A percentile compares a stretch with the other conserved stretches of the same genome.
Conservation (phyloP, 1,284 basidiomycete species). For the Fomitopsis palustris region DNA sequence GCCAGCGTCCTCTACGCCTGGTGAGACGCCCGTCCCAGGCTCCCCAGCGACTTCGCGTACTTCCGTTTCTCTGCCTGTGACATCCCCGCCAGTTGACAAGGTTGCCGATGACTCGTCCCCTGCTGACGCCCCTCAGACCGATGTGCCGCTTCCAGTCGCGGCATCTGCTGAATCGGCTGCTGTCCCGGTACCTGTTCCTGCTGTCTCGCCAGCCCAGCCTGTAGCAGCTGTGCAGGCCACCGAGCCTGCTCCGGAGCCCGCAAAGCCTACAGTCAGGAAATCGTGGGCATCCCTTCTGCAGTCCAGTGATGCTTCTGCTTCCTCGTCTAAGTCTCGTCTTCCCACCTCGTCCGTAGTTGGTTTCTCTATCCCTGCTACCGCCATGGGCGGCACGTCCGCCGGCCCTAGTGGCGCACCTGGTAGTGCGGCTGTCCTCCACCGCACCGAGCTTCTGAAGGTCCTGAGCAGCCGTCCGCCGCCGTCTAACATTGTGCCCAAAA, state of each 20-base stretch:
- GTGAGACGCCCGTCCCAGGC: slow-evolving; percentile 45
- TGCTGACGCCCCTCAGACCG: not conserved
- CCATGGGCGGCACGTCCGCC: slow-evolving; percentile 13
- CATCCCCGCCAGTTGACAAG: slow-evolving; percentile 14
- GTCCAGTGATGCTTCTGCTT: slow-evolving; percentile 33
- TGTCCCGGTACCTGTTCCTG: slow-evolving; percentile 6
- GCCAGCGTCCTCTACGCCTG: slow-evolving; percentile 37
- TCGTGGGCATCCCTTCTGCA: slow-evolving; percentile 79
- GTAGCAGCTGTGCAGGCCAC: slow-evolving; percentile 20
- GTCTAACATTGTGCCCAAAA: slow-evolving; percentile 33
- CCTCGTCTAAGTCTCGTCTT: slow-evolving; percentile 39
- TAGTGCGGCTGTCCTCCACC: slow-evolving; percentile 36
- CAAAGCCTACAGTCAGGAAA: slow-evolving; percentile 42
- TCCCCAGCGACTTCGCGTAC: slow-evolving; percentile 62
- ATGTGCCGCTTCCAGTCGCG: not conserved
- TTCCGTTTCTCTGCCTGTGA: slow-evolving; percentile 42
- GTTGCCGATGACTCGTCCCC: not conserved
- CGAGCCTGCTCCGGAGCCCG: slow-evolving; percentile 21
- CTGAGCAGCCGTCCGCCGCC: slow-evolving; percentile 46
- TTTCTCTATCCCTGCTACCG: slow-evolving; percentile 56
- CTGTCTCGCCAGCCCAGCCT: slow-evolving; percentile 16
- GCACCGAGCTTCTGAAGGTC: slow-evolving; percentile 55
- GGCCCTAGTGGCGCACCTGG: slow-evolving; percentile 5
- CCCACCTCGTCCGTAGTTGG: slow-evolving; percentile 66
- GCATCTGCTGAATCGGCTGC: not conserved